A percentile compares a stretch with the other conserved stretches of the same genome.
Conservation (phyloP, 768 basidiomycete genomes). For the Gautieria morchelliformis region DNA sequence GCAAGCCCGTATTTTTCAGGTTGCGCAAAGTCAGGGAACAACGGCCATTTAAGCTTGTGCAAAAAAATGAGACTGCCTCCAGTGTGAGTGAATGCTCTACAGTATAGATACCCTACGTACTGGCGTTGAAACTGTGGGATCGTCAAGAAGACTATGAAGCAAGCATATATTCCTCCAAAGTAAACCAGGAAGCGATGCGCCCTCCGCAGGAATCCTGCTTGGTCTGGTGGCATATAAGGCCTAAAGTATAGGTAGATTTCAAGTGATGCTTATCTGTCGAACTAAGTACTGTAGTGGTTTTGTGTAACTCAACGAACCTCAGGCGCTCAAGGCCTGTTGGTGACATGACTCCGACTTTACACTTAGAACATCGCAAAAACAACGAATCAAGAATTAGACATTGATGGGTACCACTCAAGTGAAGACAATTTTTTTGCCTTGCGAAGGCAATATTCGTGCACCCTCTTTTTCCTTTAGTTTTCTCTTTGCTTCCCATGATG, state of each 20-base stretch:
- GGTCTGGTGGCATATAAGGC: background rate
- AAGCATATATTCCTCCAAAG: constrained; percentile 44
- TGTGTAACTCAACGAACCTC: no score
- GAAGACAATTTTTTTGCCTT: constrained; percentile 77
- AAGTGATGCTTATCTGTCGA: background rate
- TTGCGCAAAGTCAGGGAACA: constrained; percentile 47
- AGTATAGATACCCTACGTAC: constrained; percentile 30
- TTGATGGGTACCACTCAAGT: background rate
- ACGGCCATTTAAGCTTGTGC: constrained; percentile 56
- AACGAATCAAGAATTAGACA: no score
- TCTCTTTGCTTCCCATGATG: constrained; percentile 94
- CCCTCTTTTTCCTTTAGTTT: constrained; percentile 64
- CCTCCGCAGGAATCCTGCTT: background rate
- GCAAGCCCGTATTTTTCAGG: constrained; percentile 79
- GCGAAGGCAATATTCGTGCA: constrained; percentile 43
- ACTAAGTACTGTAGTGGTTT: background rate
- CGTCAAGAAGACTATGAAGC: constrained; percentile 41
- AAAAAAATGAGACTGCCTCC: constrained; percentile 45
- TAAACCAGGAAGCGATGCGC: constrained; percentile 27
- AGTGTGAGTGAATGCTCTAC: background rate
- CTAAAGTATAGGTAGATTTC: background rate
- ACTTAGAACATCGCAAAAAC: no score
- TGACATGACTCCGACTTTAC: no score
- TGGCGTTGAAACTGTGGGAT: constrained; percentile 62
- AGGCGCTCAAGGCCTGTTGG: no score